A percentile compares a stretch with the other conserved stretches of the same genome.
Evolutionary conservation across 2,329 filamentous ascomycete genomes (phyloP).

Genomic region (Colletotrichum nymphaeae): DNA sequence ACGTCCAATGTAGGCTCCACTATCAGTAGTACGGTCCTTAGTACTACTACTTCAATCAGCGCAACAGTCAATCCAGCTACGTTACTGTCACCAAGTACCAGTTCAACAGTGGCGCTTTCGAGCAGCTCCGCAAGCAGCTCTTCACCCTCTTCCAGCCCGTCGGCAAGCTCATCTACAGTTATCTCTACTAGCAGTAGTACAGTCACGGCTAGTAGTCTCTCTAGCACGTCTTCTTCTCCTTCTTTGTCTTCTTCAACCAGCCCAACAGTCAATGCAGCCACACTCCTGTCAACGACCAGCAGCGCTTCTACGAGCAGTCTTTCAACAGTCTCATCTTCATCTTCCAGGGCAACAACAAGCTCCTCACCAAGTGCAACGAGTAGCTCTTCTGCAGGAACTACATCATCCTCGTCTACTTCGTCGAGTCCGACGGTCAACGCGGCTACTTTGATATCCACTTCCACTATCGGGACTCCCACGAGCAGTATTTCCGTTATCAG

Average conservation of each 20-base stretch:
- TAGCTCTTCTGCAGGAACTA: not conserved
- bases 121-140: not conserved
- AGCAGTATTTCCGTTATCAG: not conserved
- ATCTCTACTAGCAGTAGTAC: no score
- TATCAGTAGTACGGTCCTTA: no score
- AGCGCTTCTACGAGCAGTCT: not conserved
- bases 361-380: not conserved
- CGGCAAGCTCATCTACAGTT: no score
- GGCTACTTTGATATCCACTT: not conserved
- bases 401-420: not conserved
- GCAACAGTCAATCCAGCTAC: no score
- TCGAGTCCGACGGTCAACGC: not conserved
- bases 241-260: not conserved
- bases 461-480: not conserved
- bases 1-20: no score
- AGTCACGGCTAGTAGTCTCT: no score
- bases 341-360: not conserved
- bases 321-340: not conserved
- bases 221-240: no score
- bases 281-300: not conserved
- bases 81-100: no score
- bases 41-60: no score
- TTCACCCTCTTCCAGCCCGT: no score
- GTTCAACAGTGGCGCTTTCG: no score
- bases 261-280: not conserved